Evolutionary conservation across 371 early-diverging fungal genomes (phyloP).

Genomic region (Zychaea mexicana): DNA sequence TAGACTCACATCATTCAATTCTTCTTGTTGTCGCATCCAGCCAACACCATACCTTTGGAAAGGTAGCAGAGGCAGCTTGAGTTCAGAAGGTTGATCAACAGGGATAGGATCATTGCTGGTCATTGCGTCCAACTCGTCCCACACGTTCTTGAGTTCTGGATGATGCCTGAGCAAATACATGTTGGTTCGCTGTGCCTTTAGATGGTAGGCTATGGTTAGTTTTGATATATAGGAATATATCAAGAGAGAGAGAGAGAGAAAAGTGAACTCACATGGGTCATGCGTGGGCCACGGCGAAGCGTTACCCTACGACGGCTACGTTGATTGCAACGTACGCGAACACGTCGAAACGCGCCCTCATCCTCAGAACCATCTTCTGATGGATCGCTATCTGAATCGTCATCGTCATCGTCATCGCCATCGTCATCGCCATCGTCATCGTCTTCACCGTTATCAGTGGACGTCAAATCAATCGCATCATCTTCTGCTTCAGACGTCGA

Average conservation of each 20-base stretch:
- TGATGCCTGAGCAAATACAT: constrained; percentile 44
- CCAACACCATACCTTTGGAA: constrained; percentile 88
- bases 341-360: background rate
- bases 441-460: background rate
- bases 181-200: constrained; percentile 24
- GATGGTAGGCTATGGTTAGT: background rate
- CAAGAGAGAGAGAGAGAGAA: too few relatives aligned
- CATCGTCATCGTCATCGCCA: constrained; percentile 5
- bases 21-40: constrained; percentile 85
- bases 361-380: background rate
- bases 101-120: constrained; percentile 32
- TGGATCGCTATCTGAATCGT: too few relatives aligned
- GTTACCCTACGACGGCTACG: background rate
- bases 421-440: background rate
- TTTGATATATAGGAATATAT: background rate
- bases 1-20: constrained; percentile 41
- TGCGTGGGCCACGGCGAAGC: background rate
- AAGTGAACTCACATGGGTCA: background rate
- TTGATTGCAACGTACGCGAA: background rate
- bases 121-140: constrained; percentile 65
- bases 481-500: background rate
- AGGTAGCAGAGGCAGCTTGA: constrained; percentile 81
- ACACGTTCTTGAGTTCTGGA: constrained; percentile 67
- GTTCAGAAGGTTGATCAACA: constrained; percentile 70
- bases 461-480: background rate